Conservation (phyloP, 2,329 filamentous ascomycete genomes). For the Phialophora tarda region DNA sequence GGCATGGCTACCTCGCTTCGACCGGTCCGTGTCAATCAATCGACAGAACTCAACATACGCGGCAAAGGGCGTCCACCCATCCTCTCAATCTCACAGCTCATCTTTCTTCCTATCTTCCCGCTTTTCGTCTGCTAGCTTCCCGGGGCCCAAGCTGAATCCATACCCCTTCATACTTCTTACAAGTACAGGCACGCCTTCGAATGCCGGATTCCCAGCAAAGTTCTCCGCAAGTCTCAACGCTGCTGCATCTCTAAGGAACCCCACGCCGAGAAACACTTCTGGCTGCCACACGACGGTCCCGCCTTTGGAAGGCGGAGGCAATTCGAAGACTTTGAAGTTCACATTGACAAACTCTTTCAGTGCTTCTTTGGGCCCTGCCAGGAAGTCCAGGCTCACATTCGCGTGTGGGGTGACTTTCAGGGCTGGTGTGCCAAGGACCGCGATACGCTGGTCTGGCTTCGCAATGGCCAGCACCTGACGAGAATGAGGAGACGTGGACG, state of each 20-base stretch:
- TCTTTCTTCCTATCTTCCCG: not conserved
- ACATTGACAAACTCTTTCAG: constrained; percentile 15
- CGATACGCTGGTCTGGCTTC: constrained; percentile 10
- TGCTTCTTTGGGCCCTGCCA: constrained; percentile 1
- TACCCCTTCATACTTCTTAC: constrained; percentile 4
- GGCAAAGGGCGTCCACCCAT: not conserved
- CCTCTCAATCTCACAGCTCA: constrained; percentile 14
- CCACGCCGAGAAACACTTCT: constrained; percentile 21
- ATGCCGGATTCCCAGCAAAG: constrained; percentile 14
- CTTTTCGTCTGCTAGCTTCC: not conserved
- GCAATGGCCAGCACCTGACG: not conserved
- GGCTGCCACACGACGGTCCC: constrained; percentile 17
- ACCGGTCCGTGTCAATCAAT: not conserved
- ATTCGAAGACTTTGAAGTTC: constrained; percentile 23
- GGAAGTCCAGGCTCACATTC: constrained; percentile 13
- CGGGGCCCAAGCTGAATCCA: not conserved
- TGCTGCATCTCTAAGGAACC: constrained; percentile 10
- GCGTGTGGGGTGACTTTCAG: constrained; percentile 14
- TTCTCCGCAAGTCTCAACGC: constrained; percentile 14
- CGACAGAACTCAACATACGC: not conserved
- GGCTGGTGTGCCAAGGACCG: constrained; percentile 10
- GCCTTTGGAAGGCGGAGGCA: constrained; percentile 4
- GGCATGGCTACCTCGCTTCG: not conserved
- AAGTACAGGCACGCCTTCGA: constrained; percentile 8
- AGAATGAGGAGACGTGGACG: not conserved